These are phyloP conservation scores for Backusella parvicylindrica DNA, from an alignment of 192 early-diverging fungal species.

Conservation along the genomic window DNA sequence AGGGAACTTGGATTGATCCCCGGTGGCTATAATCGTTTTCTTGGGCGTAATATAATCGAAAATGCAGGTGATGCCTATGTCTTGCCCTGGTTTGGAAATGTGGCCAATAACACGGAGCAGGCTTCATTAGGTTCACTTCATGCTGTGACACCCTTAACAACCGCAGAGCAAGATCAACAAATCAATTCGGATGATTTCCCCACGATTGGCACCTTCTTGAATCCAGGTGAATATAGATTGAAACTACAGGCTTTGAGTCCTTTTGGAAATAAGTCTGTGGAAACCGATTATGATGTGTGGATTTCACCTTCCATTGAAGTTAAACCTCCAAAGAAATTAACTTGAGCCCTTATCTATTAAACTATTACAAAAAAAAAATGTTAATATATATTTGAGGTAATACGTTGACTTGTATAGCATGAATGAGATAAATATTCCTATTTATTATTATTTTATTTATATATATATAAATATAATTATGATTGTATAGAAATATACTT, in stretches of 20 bases:
- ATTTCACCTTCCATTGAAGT: neutral
- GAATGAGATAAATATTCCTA: too few relatives aligned
- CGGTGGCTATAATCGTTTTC: conserved; percentile 2
- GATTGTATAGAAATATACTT: too few relatives aligned
- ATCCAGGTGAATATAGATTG: neutral
- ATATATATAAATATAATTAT: too few relatives aligned
- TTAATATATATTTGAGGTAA: too few relatives aligned
- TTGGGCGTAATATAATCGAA: conserved; percentile 13
- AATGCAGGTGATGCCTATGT: conserved; percentile 7
- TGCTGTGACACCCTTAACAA: neutral
- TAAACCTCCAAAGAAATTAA: neutral
- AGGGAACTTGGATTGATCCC: conserved; percentile 9
- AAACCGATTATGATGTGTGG: neutral
- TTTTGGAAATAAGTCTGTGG: neutral
- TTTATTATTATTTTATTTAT: too few relatives aligned
- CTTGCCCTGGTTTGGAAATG: conserved; percentile 19
- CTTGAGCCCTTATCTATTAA: too few relatives aligned
- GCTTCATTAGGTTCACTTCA: neutral
- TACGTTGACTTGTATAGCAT: too few relatives aligned
- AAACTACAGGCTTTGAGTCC: neutral
- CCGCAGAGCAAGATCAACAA: neutral
- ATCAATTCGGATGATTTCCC: neutral
- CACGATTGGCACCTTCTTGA: neutral
- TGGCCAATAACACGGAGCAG: conserved; percentile 1
- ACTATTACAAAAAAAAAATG: too few relatives aligned